These are phyloP conservation scores for Dichotomocladium elegans DNA, from an alignment of 371 early-diverging fungal genomes.

Conservation along the genomic window DNA sequence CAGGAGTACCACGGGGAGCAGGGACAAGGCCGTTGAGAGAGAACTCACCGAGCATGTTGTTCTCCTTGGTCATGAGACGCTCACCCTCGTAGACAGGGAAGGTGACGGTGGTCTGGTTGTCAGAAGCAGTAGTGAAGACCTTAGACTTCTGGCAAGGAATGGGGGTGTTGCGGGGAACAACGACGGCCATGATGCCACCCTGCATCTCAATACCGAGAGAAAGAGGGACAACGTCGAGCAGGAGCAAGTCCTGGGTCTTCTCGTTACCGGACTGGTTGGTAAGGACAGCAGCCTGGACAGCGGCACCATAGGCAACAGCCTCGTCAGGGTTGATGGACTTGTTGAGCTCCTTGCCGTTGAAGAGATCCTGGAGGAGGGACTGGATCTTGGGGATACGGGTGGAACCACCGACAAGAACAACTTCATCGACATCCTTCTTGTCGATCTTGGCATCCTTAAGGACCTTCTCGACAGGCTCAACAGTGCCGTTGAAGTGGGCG, in stretches of 20 bases:
- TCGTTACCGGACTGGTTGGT: conserved; percentile 61
- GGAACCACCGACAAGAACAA: conserved; percentile 99
- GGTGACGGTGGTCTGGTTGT: conserved; percentile 91
- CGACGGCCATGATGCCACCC: conserved; percentile 79
- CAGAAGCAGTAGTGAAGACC: conserved; percentile 92
- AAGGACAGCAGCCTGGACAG: conserved; percentile 87
- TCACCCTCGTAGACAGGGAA: conserved; percentile 95
- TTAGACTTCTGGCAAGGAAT: conserved; percentile 91
- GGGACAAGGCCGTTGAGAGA: conserved; percentile 85
- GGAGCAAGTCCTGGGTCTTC: conserved; percentile 69
- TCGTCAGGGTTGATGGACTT: conserved; percentile 95
- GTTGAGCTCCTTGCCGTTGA: conserved; percentile 85
- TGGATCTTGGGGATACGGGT: conserved; percentile 99
- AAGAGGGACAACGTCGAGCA: conserved; percentile 90
- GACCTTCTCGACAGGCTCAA: conserved; percentile 81
- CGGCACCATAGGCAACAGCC: conserved; percentile 96
- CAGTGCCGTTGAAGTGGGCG: conserved; percentile 77
- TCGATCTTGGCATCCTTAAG: conserved; percentile 92
- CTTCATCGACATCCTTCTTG: conserved; percentile 91
- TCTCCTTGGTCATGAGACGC: conserved; percentile 87
- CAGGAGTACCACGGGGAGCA: conserved; percentile 88
- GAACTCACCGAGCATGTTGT: conserved; percentile 92
- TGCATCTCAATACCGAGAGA: conserved; percentile 93
- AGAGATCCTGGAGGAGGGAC: conserved; percentile 93
- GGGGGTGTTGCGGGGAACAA: conserved; percentile 84